Base-by-base conservation (phyloP, 805 yeast species). In the Kodamaea fukazawae region DNA sequence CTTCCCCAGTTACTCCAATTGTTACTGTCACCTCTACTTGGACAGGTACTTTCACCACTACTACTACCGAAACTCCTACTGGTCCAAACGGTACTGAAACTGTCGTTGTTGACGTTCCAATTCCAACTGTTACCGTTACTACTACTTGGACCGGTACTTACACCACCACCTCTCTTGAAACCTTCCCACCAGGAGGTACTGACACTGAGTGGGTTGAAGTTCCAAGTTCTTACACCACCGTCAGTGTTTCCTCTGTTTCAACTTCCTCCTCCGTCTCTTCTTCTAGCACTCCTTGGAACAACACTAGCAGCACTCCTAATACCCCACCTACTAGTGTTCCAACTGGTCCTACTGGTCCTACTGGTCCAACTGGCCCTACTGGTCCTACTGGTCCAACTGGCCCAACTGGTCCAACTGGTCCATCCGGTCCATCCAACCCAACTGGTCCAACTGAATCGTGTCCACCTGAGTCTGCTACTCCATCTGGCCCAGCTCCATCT, bases 1-100 rank as follows among this genome's bases (percentile, higher is more conserved):
- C 52, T 13, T 26, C 18, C n/a, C 35, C 47, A 11, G 26, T 17
- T 28, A 38, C n/a, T 32, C 38, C 49, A 6, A 32, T 33, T 11
- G 32, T 38, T 11, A 35, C 42, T 10, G 36, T 34, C 9, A 39
- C 42, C 10, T 28, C 38, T 16, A 34, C 33, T 4, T 49, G 49
- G 48, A 22, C 42, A 13, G 40, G 38, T 20, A 2, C 34, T 15
- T 35, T 3, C 34, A 33, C 42, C 11, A 17, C 32, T 8, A 22
- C 36, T 2, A 20, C 36, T 4, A 43, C 50, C 2, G 22, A 38
- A 10, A 46, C 47, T 22, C 23, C 40, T 7, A 34, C 45, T n/a
- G 40, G 31, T 17, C 35, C 36, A 12, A 50, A 49, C n/a, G 42
- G 38, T 16, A 46, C 33, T 15, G 43, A 37, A 29, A 48, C 54